Percentiles rank a stretch among this genome's conserved stretches.
phyloP scores from a whole-genome alignment of 2,329 filamentous ascomycete species.

The Amauroascus verrucosus region DNA sequence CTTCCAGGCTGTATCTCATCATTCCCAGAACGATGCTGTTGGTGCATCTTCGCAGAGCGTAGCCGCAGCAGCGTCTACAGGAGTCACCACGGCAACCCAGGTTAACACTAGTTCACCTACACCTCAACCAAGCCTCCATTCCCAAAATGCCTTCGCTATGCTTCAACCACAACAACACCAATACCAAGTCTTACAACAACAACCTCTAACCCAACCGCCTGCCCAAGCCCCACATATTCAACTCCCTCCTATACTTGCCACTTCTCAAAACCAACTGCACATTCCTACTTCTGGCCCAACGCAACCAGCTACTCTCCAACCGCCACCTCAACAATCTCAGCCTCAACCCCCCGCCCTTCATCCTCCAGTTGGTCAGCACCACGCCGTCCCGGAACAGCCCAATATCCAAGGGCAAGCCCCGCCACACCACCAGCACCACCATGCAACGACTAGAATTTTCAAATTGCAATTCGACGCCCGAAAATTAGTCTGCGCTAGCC shows the following conservation, averaged over 20 bases:
- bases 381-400: neutral
- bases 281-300: neutral
- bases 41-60: neutral
- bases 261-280: neutral
- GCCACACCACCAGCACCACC: neutral
- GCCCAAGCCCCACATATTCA: neutral
- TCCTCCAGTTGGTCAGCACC: conserved; percentile 1
- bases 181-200: neutral
- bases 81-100: neutral
- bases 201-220: neutral
- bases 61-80: neutral
- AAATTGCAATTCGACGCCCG: conserved; percentile 94
- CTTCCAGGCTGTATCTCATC: neutral
- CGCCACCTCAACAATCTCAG: neutral
- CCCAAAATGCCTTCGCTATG: conserved; percentile 1
- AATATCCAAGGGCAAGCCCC: neutral
- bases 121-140: conserved; percentile 20
- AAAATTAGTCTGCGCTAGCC: conserved; percentile 87
- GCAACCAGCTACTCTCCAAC: neutral
- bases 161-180: neutral
- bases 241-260: neutral
- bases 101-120: neutral
- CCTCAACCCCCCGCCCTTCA: conserved; percentile 6
- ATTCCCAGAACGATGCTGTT: neutral
- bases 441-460: conserved; percentile 59